A percentile compares a stretch with the other conserved stretches of the same genome.
Conservation (phyloP, 2,329 filamentous ascomycete genomes). For the Diaporthe sp. region DNA sequence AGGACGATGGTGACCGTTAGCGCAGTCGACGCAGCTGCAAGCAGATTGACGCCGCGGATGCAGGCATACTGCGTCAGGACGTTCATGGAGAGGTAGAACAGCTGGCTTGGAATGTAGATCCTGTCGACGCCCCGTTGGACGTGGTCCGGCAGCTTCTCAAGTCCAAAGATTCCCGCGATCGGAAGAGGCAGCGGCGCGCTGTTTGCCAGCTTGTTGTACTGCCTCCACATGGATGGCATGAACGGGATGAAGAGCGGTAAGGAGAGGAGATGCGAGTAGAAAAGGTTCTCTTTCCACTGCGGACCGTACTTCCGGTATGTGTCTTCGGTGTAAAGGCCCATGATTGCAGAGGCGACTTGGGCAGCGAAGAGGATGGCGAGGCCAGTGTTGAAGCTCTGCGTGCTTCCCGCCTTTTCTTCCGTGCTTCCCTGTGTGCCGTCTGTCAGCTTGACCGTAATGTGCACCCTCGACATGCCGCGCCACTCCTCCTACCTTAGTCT, state of each 20-base stretch:
- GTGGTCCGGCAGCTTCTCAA: constrained; percentile 52
- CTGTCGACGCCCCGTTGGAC: constrained; percentile 55
- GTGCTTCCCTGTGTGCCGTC: constrained; percentile 43
- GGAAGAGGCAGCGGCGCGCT: constrained; percentile 73
- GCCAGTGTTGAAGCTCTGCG: constrained; percentile 71
- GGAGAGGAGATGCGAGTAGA: constrained; percentile 87
- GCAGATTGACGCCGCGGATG: constrained; percentile 95
- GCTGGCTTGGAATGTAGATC: constrained; percentile 73
- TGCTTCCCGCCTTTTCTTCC: constrained; percentile 46
- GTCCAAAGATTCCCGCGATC: constrained; percentile 49
- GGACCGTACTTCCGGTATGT: constrained; percentile 89
- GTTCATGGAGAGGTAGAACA: constrained; percentile 80
- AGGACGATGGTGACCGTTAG: constrained; percentile 96
- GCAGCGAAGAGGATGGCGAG: constrained; percentile 88
- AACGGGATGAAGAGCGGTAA: constrained; percentile 84
- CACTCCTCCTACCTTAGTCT: constrained; percentile 76
- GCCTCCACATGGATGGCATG: constrained; percentile 72
- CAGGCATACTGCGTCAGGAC: constrained; percentile 94
- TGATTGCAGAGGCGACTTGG: constrained; percentile 90
- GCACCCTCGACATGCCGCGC: not conserved
- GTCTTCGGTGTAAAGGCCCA: constrained; percentile 95
- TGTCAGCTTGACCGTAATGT: constrained; percentile 44
- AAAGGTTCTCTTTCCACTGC: constrained; percentile 95
- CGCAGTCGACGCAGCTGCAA: constrained; percentile 89
- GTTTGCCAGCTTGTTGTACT: constrained; percentile 73